Percentiles rank a stretch among this genome's conserved stretches.
Evolutionary conservation across 148 eudicot genomes (phyloP).

Genomic region (Beta vulgaris): DNA sequence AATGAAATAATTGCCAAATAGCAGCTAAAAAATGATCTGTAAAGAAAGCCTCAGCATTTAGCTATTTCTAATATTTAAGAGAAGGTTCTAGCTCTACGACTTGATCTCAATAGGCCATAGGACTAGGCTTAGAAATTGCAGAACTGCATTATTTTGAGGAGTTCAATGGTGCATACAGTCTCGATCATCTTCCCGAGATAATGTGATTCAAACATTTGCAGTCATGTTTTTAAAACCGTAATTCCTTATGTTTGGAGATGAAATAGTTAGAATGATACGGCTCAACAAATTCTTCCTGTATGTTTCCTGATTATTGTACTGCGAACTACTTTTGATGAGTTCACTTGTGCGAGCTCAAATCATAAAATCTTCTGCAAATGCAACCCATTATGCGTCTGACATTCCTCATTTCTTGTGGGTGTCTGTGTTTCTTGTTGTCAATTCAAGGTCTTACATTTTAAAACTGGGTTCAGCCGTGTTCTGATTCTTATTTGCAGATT

Average conservation of each 20-base stretch:
- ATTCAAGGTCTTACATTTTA: not conserved
- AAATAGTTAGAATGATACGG: not conserved
- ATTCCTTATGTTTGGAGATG: not conserved
- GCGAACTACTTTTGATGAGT: too few relatives aligned
- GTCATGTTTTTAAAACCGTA: not conserved
- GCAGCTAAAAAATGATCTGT: not conserved
- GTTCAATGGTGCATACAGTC: not conserved
- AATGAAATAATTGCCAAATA: not conserved
- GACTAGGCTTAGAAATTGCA: not conserved
- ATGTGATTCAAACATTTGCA: not conserved
- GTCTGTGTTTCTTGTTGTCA: not conserved
- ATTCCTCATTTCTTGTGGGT: not conserved
- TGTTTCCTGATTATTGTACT: too few relatives aligned
- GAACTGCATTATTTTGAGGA: not conserved
- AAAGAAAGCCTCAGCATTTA: not conserved
- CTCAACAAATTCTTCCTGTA: not conserved
- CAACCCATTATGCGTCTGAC: not conserved
- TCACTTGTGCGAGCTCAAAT: not conserved
- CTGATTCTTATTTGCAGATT: slow-evolving; percentile 51
- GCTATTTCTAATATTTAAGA: not conserved
- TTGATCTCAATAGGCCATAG: too few relatives aligned
- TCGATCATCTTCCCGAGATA: not conserved
- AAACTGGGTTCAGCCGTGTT: not conserved
- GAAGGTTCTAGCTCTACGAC: not conserved
- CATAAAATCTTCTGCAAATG: not conserved